A percentile compares a stretch with the other conserved stretches of the same genome.
Conservation (phyloP, 768 basidiomycete species). For the Harrya chromipes region DNA sequence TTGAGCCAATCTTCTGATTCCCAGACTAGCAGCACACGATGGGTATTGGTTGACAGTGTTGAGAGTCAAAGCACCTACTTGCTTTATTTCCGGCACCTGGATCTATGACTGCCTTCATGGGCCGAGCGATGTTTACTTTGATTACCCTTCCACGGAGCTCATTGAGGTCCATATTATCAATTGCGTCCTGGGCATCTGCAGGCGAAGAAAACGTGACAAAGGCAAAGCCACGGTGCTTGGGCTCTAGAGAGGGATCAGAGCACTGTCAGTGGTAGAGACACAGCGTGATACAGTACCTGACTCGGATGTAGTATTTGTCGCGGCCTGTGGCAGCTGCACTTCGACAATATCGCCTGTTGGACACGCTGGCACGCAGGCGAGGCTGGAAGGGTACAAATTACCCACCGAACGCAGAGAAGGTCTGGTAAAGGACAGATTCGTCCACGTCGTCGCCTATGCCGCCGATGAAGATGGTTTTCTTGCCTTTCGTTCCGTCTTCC, state of each 20-base stretch:
- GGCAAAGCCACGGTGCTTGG: slow-evolving; percentile 90
- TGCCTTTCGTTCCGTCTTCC: slow-evolving; percentile 83
- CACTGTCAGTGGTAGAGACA: background rate
- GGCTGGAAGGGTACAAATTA: background rate
- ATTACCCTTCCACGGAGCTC: slow-evolving; percentile 74
- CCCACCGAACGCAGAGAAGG: slow-evolving; percentile 87
- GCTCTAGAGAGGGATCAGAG: slow-evolving; percentile 39
- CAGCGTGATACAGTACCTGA: slow-evolving; percentile 38
- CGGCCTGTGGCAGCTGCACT: slow-evolving; percentile 81
- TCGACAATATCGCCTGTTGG: slow-evolving; percentile 85
- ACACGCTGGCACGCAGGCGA: slow-evolving; percentile 4
- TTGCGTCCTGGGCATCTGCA: slow-evolving; percentile 90
- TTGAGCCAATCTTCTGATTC: slow-evolving; percentile 93
- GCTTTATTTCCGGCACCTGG: slow-evolving; percentile 69
- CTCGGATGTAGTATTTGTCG: slow-evolving; percentile 63
- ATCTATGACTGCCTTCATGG: slow-evolving; percentile 68
- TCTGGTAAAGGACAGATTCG: slow-evolving; percentile 70
- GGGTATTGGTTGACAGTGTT: background rate
- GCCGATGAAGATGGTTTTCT: slow-evolving; percentile 84
- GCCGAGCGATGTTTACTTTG: slow-evolving; percentile 83
- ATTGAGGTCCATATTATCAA: slow-evolving; percentile 98
- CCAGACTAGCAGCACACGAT: slow-evolving; percentile 63
- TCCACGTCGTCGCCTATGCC: slow-evolving; percentile 83
- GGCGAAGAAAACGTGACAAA: slow-evolving; percentile 84
- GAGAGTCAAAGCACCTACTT: slow-evolving; percentile 43